phyloP scores from a whole-genome alignment of 2,329 filamentous ascomycete genomes.

The Colletotrichum sp. region DNA sequence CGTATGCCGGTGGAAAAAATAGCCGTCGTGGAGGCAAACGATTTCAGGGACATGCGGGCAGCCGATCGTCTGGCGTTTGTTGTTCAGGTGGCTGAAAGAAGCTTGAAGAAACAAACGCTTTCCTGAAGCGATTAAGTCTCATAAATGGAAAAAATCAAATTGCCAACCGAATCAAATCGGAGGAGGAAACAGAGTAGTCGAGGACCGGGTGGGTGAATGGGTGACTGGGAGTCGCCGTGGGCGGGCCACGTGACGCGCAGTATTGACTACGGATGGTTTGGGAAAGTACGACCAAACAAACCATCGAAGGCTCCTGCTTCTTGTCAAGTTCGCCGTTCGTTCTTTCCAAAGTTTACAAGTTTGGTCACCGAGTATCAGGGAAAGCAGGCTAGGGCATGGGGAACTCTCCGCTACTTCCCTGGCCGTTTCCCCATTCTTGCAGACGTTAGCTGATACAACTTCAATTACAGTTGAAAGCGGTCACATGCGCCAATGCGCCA shows the following conservation, averaged over 20 bases:
- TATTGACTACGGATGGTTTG: neutral
- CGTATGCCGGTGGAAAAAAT: no score
- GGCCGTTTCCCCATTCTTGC: neutral
- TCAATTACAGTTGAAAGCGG: neutral
- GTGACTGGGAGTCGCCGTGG: no score
- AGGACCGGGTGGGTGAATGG: no score
- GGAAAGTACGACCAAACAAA: neutral
- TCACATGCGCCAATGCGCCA: no score
- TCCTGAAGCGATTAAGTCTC: no score
- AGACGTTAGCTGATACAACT: neutral
- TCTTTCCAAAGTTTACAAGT: neutral
- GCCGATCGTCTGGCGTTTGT: neutral
- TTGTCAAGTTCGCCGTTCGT: neutral
- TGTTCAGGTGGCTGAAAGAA: neutral
- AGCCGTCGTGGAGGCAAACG: neutral
- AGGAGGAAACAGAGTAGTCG: no score
- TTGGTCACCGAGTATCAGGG: neutral
- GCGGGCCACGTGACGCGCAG: no score
- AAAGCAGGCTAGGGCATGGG: neutral
- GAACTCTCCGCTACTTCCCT: accelerated
- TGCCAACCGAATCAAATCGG: no score
- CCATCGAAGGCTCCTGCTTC: neutral
- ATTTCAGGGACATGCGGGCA: accelerated
- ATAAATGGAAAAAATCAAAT: no score
- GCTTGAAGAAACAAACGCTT: no score